Percentiles rank a stretch among this genome's conserved stretches.
Conservation (phyloP, 164 flowering plant genomes). For the Aristolochia contorta region DNA sequence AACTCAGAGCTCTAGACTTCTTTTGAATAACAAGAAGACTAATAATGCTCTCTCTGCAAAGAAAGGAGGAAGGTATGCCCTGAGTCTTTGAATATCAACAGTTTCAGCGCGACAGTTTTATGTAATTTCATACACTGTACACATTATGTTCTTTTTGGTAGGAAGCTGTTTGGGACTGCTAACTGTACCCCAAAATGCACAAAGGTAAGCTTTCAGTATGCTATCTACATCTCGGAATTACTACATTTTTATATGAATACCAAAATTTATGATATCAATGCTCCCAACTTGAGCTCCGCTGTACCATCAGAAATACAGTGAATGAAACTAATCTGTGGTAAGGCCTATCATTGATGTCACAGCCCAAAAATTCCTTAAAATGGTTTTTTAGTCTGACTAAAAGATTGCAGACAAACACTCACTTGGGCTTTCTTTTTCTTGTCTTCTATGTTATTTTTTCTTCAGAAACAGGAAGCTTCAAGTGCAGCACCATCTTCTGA, state of each 20-base stretch:
- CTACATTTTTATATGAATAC: background rate
- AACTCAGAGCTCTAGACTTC: slow-evolving; percentile 2
- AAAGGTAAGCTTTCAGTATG: slow-evolving; percentile 1
- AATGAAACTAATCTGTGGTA: background rate
- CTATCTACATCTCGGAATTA: slow-evolving; percentile 4
- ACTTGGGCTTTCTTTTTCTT: too few species aligned
- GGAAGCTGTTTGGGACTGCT: background rate
- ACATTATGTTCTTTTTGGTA: background rate
- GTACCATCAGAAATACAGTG: background rate
- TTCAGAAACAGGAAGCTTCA: too few species aligned
- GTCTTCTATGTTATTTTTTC: too few species aligned
- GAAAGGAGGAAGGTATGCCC: slow-evolving; percentile 10
- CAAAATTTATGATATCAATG: background rate
- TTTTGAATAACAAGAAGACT: background rate
- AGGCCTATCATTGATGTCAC: background rate
- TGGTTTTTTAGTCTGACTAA: too few species aligned
- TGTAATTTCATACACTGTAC: background rate
- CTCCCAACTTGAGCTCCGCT: too few species aligned
- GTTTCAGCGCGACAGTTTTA: background rate
- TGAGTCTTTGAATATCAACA: background rate
- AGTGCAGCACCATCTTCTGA: too few species aligned
- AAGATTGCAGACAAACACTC: too few species aligned
- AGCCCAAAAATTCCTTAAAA: too few species aligned
- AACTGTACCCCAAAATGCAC: background rate
- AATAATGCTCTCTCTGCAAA: background rate